phyloP scores from a whole-genome alignment of 108 stramenopile species.

The Cyclostephanos invisitatus region DNA sequence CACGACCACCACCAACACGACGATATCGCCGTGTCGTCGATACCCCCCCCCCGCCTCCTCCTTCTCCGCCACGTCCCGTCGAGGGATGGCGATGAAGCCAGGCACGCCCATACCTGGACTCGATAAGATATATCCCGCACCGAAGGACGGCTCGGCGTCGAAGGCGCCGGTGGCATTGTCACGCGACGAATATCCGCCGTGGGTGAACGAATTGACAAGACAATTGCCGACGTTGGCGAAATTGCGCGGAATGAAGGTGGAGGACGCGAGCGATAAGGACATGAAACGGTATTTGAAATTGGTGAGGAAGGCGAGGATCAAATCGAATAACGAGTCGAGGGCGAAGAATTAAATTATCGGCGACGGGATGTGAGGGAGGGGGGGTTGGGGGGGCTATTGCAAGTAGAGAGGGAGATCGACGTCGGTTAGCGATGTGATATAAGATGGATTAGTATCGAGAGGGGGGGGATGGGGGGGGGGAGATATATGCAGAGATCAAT shows the following conservation, averaged over 20 bases:
- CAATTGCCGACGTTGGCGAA: slow-evolving; percentile 57
- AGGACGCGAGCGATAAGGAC: slow-evolving; percentile 60
- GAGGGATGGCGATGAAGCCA: slow-evolving; percentile 53
- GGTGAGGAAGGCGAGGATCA: slow-evolving; percentile 58
- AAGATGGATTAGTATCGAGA: background rate
- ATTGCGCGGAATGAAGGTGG: slow-evolving; percentile 60
- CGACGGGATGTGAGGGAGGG: background rate
- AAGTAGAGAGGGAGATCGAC: background rate
- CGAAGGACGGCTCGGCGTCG: slow-evolving; percentile 41
- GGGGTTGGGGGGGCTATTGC: background rate
- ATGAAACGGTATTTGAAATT: slow-evolving; percentile 69
- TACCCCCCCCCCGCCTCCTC: background rate
- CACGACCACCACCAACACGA: too few relatives aligned
- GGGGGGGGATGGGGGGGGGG: too few relatives aligned
- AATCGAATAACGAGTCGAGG: slow-evolving; percentile 45
- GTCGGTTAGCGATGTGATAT: too few relatives aligned
- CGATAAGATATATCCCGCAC: slow-evolving; percentile 46
- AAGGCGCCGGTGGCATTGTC: slow-evolving; percentile 37
- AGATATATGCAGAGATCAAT: too few relatives aligned
- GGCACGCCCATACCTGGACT: slow-evolving; percentile 62
- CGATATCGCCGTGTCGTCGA: background rate
- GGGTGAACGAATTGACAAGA: slow-evolving; percentile 54
- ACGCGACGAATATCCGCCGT: slow-evolving; percentile 62
- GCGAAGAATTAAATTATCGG: background rate
- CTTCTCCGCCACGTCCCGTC: background rate